Conservation (phyloP, 345 rosid genomes). For the Salix caprea region DNA sequence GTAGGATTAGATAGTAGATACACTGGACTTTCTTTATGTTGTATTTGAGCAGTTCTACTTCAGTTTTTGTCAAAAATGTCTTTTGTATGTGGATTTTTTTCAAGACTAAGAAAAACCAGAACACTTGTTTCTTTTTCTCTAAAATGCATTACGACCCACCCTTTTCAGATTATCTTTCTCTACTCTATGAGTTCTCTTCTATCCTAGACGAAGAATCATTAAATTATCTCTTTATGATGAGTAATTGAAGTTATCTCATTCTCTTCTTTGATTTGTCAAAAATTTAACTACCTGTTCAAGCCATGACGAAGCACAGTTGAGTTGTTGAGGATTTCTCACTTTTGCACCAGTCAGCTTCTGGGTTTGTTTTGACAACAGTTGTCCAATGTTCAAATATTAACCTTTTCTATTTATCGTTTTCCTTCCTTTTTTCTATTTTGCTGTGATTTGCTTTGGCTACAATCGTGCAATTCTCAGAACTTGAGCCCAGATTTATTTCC, state of each 20-base stretch:
- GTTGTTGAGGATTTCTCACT: not conserved
- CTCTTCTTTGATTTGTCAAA: not conserved
- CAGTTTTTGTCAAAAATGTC: too few relatives aligned
- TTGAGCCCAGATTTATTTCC: not conserved
- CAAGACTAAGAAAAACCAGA: too few relatives aligned
- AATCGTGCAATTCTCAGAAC: not conserved
- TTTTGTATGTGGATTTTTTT: too few relatives aligned
- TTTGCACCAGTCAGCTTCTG: not conserved
- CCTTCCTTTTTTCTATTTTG: too few relatives aligned
- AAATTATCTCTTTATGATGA: not conserved
- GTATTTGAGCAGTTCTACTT: too few relatives aligned
- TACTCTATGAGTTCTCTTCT: too few relatives aligned
- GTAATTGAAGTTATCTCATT: not conserved
- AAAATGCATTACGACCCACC: too few relatives aligned
- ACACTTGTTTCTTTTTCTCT: too few relatives aligned
- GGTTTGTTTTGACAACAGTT: not conserved
- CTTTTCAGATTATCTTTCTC: too few relatives aligned
- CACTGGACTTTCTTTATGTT: too few relatives aligned
- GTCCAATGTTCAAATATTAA: not conserved
- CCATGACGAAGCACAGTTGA: not conserved
- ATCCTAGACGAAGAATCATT: not conserved
- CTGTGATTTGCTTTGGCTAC: not conserved
- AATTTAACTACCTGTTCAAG: not conserved
- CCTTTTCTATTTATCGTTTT: too few relatives aligned
- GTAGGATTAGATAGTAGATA: too few relatives aligned